Percentiles rank a stretch among this genome's conserved stretches.
Evolutionary conservation across 768 basidiomycete species (phyloP).

Genomic region (Tulasnella sp.): DNA sequence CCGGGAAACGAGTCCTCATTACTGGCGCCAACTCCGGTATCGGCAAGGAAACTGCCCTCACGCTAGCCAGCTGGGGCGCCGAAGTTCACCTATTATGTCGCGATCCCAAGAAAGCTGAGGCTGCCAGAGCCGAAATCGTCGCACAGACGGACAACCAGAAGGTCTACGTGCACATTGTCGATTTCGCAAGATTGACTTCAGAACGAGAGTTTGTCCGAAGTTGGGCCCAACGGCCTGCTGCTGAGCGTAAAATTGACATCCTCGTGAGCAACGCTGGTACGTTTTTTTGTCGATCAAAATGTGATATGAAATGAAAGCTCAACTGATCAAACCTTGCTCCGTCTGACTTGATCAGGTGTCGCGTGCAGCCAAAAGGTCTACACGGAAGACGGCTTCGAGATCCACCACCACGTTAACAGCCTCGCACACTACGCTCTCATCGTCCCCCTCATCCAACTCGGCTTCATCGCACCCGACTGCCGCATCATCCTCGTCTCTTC

Average conservation of each 20-base stretch:
- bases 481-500: conserved; percentile 10
- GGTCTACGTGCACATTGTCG: conserved; percentile 14
- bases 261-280: not conserved
- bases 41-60: conserved; percentile 16
- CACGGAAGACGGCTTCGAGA: conserved; percentile 15
- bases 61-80: conserved; percentile 17
- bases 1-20: conserved; percentile 10
- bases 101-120: not conserved
- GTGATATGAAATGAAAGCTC: too few species aligned
- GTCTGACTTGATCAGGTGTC: not conserved
- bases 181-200: not conserved
- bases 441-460: conserved; percentile 15
- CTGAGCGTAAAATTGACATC: conserved; percentile 8
- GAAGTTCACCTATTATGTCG: conserved; percentile 8
- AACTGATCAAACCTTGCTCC: not conserved
- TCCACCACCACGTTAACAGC: conserved; percentile 12
- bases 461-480: conserved; percentile 8
- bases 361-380: not conserved
- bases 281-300: not conserved
- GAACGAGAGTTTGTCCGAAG: conserved; percentile 12
- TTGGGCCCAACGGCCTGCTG: not conserved
- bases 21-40: conserved; percentile 11
- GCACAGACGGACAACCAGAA: not conserved
- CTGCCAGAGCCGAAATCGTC: conserved; percentile 10
- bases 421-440: not conserved